phyloP scores from a whole-genome alignment of 345 rosid genomes.

The Boechera stricta region DNA sequence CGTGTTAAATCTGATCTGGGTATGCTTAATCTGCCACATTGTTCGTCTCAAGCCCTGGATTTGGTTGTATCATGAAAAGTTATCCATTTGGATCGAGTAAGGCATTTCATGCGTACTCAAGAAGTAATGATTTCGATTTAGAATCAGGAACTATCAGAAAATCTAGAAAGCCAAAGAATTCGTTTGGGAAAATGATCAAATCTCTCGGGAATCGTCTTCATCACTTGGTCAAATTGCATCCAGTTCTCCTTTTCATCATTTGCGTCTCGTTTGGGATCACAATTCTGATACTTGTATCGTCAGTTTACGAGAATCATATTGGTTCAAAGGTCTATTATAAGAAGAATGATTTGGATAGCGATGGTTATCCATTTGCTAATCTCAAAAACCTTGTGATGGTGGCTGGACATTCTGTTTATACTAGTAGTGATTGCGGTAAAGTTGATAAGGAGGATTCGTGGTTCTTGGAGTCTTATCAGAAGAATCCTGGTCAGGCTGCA shows the following conservation, averaged over 20 bases:
- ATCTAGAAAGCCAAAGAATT: slow-evolving; percentile 61
- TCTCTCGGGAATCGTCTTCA: slow-evolving; percentile 59
- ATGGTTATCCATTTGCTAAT: slow-evolving; percentile 64
- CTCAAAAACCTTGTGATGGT: slow-evolving; percentile 92
- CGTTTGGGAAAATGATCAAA: slow-evolving; percentile 60
- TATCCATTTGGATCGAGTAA: slow-evolving; percentile 60
- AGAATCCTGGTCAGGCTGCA: slow-evolving; percentile 91
- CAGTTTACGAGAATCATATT: slow-evolving; percentile 54
- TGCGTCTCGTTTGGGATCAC: slow-evolving; percentile 70
- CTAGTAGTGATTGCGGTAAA: slow-evolving; percentile 76
- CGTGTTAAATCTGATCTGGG: slow-evolving; percentile 47
- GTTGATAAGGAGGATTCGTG: slow-evolving; percentile 88
- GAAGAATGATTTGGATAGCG: slow-evolving; percentile 45
- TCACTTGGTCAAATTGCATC: slow-evolving; percentile 70
- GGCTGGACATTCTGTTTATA: slow-evolving; percentile 95
- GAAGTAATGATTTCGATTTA: slow-evolving; percentile 71
- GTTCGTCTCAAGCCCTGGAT: slow-evolving; percentile 39
- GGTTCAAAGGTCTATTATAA: slow-evolving; percentile 47
- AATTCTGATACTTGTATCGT: slow-evolving; percentile 58
- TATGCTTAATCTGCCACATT: slow-evolving; percentile 49
- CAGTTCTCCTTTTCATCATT: slow-evolving; percentile 55
- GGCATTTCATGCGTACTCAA: slow-evolving; percentile 74
- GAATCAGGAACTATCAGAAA: slow-evolving; percentile 72
- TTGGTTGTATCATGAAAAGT: slow-evolving; percentile 61
- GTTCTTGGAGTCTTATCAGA: slow-evolving; percentile 95